Base-by-base conservation (phyloP, 1,284 basidiomycete species). In the Ustilago bromivora region DNA sequence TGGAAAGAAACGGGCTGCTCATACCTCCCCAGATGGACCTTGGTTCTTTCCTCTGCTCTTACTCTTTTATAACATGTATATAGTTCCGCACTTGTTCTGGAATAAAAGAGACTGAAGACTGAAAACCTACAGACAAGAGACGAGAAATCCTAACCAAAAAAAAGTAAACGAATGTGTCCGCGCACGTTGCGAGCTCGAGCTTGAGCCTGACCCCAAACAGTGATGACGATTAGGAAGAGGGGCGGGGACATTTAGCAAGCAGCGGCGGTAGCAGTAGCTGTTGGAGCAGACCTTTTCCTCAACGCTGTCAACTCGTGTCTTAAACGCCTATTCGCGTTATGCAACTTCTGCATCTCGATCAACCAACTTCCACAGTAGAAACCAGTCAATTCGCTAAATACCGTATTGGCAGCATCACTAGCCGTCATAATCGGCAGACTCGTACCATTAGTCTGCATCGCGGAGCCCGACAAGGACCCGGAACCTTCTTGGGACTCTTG, bases 291-390 rank as follows among this genome's bases (percentile, higher is more conserved):
- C 4, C 67, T 34, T 35, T 59, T 61, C 5, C 43, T 15, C 34
- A 78, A 56, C 12, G 76, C 71, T 1, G 28, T 40, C 17, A 78
- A 47, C 52, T 78, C 76, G 36, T 74, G 64, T 5, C 71, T 59
- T 0, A 78, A 47, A 2, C 59, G 51, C 10, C 65, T 41, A n/a
- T 78, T 78, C 19, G 76, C 68, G 28, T 78, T 67, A 38, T 78
- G 76, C 15, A 78, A 57, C 28, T 63, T 67, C 36, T 78, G 76
- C 76, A 78, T 78, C 54, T 78, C 76, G 38, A 78, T 73, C 54
- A 73, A 60, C 76, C 76, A 78, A 2, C 57, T 61, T 6, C 76
- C 76, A 9, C 57, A 52, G 47, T 78, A 68, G 61, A 67, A 78
- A 31, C 71, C 71, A 1, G 76, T 78, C 15, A 78, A 51, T 51